Evolutionary conservation across 1,284 basidiomycete species (phyloP), one percentile per base, ranked within the genome.

Genomic region (Sanguinoderma infundibulare): DNA sequence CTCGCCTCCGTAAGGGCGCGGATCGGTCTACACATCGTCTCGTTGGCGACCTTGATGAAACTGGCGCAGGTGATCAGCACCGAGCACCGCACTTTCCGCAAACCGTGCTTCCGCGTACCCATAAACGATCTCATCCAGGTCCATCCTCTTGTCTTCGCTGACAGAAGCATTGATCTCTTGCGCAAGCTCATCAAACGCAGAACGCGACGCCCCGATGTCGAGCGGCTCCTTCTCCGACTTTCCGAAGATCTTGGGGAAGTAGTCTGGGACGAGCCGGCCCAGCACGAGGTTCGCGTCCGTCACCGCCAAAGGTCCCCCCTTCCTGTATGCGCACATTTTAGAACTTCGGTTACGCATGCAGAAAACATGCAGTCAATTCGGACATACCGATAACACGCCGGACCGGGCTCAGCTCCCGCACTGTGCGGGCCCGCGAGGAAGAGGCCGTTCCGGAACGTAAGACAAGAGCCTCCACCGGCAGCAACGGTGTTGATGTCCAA

Each of bases 1-100:
- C 94, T 81, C 1, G 93, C 95, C 76, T 97, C 96, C 0, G 96
- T 98, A 62, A 98, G 75, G 1, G 96, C 90, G 7, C 96, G 87
- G 62, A 98, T 98, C 1, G 96, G 96, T 47, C 96, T 81, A 68
- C 90, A 92, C 95, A 98, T 98, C 0, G 92, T 94, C 78, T 95
- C 94, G 65, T 95, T 96, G 12, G 94, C 94, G n/a, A 96, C 91
- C 70, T 94, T 94, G 78, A 96, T 91, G 74, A 95, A 96, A 5
- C 60, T 62, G 20, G 9, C 6, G n/a, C 47, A 24, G 5, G 24
- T 14, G 3, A 17, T 30, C 22, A 28, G 15, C 9, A 3, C 15
- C 1, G n/a, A 44, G 15, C 5, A 15, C 6, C 9, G 34, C 2
- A 8, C 15, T 2, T 17, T 5, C 20, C 20, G 3, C 2, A 35